Conservation (phyloP, 805 yeast species). For the Ascoidea rubescens region DNA sequence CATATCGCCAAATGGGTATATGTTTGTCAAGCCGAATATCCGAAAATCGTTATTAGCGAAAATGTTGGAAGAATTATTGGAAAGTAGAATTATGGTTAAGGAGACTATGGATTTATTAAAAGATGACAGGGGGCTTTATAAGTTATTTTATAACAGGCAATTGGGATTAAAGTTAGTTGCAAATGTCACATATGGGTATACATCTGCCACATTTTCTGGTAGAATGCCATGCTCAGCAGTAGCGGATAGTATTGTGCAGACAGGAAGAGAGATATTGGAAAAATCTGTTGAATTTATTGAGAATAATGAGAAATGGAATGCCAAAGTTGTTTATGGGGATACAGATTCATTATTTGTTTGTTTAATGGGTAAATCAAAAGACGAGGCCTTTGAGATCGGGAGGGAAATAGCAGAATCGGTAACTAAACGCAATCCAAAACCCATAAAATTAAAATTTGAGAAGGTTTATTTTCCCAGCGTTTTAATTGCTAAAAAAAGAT, state of each 20-base stretch:
- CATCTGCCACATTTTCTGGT: conserved; percentile 91
- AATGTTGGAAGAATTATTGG: conserved; percentile 75
- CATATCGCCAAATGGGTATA: conserved; percentile 78
- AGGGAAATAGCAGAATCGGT: conserved; percentile 49
- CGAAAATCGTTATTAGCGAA: conserved; percentile 66
- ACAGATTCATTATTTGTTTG: conserved; percentile 90
- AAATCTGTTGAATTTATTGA: conserved; percentile 62
- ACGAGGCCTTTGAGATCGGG: conserved; percentile 71
- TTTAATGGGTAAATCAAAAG: conserved; percentile 66
- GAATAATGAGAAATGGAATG: conserved; percentile 48
- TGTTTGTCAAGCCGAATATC: conserved; percentile 52
- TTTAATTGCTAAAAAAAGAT: conserved; percentile 73
- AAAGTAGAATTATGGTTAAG: conserved; percentile 68
- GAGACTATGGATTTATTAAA: conserved; percentile 47
- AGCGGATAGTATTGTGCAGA: conserved; percentile 87
- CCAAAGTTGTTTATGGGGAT: conserved; percentile 92
- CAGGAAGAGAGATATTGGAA: conserved; percentile 76
- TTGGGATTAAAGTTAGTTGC: conserved; percentile 82
- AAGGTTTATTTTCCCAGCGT: conserved; percentile 86
- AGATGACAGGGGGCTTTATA: conserved; percentile 31
- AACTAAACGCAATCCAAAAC: conserved; percentile 60
- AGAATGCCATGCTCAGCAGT: conserved; percentile 95
- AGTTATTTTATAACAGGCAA: conserved; percentile 62
- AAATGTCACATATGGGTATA: conserved; percentile 91
- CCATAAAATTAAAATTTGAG: conserved; percentile 76